Base-by-base conservation (phyloP, 2,329 filamentous ascomycete genomes). In the Exophiala sp. region DNA sequence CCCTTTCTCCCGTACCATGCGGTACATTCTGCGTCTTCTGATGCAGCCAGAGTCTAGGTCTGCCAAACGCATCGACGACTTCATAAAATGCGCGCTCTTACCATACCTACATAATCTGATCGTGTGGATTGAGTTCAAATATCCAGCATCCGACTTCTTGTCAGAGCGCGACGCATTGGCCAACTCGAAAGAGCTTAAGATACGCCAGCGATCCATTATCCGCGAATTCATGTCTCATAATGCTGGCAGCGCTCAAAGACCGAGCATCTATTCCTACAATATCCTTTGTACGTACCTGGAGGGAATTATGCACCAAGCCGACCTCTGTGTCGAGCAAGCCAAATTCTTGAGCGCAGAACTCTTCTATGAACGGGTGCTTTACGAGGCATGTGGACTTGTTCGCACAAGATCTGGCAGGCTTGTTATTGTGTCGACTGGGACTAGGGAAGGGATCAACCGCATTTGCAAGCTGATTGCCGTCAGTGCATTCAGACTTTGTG, bases 381-480 rank as follows among this genome's bases (percentile, higher is more conserved):
- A 53, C 29, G 52, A 58, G 43, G 52, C 55, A 9, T 58, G 35
- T 30, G 53, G 52, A 27, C 43, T 56, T 18, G 49, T 58, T 7
- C 55, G 55, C 35, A 58, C 52, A 2, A 30, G 55, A 43, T 53
- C 55, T n/a, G 46, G 46, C 42, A 43, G 50, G 24, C 34, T 58
- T 18, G 55, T 58, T 9, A 53, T 56, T 27, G 55, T 58, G 6
- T 58, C 55, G 2, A 30, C 49, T 13, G 53, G 46, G 30, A 51
- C 27, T 35, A 48, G 47, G 30, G 47, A 56, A 18, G 55, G 55
- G 32, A 58, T 58, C 43, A 58, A 58, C 32, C 52, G 53, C 6
- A 34, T 58, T 18, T 58, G 52, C 45, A 58, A 58, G 42, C 42
- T 58, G 30, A 53, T 58, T 22, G 55, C 55, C 2, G 34, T 58